These are phyloP conservation scores for Gigaspora rosea DNA, from an alignment of 192 early-diverging fungal genomes.

Conservation along the genomic window DNA sequence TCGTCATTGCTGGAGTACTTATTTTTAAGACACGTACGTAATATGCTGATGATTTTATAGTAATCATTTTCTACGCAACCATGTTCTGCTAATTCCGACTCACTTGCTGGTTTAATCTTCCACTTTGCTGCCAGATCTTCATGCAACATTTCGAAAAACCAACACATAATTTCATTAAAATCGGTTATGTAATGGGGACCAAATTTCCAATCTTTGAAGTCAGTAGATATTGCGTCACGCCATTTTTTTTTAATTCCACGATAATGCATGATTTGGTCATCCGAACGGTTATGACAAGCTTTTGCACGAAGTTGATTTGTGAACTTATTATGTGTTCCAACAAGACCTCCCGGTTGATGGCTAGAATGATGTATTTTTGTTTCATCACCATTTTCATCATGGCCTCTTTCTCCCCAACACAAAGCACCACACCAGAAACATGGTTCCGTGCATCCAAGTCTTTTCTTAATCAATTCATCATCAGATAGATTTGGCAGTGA, in stretches of 20 bases:
- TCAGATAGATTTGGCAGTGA: not conserved
- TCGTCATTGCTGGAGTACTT: too few species aligned
- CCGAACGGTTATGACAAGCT: not conserved
- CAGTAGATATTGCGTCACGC: not conserved
- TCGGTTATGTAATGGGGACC: not conserved
- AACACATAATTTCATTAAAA: conserved; percentile 25
- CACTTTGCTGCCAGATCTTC: not conserved
- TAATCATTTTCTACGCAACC: not conserved
- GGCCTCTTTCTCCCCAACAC: not conserved
- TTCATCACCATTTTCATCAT: not conserved
- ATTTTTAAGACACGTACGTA: too few species aligned
- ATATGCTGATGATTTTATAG: too few species aligned
- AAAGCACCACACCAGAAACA: conserved; percentile 28
- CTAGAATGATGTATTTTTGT: conserved; percentile 26
- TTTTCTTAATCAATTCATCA: conserved; percentile 18
- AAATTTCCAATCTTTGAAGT: conserved; percentile 25
- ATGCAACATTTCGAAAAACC: conserved; percentile 26
- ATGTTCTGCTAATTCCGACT: not conserved
- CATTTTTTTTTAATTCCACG: not conserved
- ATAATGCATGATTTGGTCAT: not conserved
- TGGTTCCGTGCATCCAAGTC: conserved; percentile 11
- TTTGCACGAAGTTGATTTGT: not conserved
- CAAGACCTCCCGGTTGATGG: conserved; percentile 11
- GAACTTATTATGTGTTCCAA: not conserved
- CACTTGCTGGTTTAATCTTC: not conserved